Evolutionary conservation across 495 filamentous ascomycete species (phyloP).

Genomic region (Cercophora samala): DNA sequence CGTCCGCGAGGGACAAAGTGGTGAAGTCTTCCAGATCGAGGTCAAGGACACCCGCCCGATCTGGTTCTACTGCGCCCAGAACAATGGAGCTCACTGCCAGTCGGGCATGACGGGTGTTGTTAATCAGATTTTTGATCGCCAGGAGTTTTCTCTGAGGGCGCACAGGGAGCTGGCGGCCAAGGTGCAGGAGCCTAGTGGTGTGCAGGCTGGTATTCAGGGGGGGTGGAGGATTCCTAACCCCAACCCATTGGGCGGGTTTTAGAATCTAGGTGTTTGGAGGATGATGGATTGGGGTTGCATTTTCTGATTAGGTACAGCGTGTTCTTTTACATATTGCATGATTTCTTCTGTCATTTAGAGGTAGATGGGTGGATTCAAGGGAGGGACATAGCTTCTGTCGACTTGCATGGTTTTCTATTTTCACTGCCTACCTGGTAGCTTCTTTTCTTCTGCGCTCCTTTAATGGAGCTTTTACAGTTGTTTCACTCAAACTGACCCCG

Average conservation of each 20-base stretch:
- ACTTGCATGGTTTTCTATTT: neutral
- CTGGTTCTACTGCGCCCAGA: conserved; percentile 28
- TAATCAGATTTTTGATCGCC: conserved; percentile 17
- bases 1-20: conserved; percentile 25
- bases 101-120: conserved; percentile 25
- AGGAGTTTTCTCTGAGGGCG: conserved; percentile 9
- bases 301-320: neutral
- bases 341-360: neutral
- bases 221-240: conserved; percentile 20
- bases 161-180: neutral
- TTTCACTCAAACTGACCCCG: no score
- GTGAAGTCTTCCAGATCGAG: conserved; percentile 32
- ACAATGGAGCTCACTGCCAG: conserved; percentile 23
- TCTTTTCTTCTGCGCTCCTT: neutral
- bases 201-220: conserved; percentile 10
- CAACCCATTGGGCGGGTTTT: conserved; percentile 14
- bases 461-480: neutral
- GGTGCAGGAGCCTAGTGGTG: neutral
- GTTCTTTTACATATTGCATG: neutral
- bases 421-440: neutral
- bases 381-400: neutral
- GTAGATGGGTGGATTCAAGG: neutral
- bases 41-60: conserved; percentile 35
- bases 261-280: neutral
- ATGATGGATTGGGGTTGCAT: neutral